Evolutionary conservation across 202 grass and related monocot genomes (phyloP), one percentile per base, ranked within the genome.

Genomic region (Carex sylvatica): DNA sequence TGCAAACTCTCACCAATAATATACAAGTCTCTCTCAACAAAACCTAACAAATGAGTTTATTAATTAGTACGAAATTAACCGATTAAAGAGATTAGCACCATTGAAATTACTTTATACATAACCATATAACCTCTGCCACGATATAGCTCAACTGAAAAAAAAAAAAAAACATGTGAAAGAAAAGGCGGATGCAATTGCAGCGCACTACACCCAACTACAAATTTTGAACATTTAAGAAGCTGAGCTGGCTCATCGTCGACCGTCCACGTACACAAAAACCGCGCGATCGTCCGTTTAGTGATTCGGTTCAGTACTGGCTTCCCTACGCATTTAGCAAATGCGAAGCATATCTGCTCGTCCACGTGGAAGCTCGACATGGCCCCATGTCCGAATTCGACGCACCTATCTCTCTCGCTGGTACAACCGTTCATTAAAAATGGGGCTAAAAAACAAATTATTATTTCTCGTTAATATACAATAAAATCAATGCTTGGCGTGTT

Each of bases 211-310:
- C 63, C 62, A 82, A 53, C 79, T 42, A 82, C 42, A 44, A 23
- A 69, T 13, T 20, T 65, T 20, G 61, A 81, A 64, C 54, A 81
- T 81, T 81, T 64, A 81, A 65, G 58, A 81, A 30, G 59, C 59
- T 16, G 30, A 81, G 36, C 20, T 81, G 80, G 59, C 63, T 24
- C 61, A 67, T 82, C 63, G 2, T 1, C 9, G 0, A 55, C 44
- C 80, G 63, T 82, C 80, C 40, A 70, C 24, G 46, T 55, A 28
- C 24, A 24, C 13, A 35, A 69, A 82, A 68, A 18, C 19, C 36
- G 80, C 49, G 16, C 13, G 49, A 67, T 33, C 80, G 63, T 56
- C 18, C 63, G 23, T 54, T 82, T 33, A 4, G 8, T 20, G 80
- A 65, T 70, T 82, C 59, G 12, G 18, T 82, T 52, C 23, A 28